Conservation (phyloP, 169 alveolate genomes). For the Eimeria falciformis region DNA sequence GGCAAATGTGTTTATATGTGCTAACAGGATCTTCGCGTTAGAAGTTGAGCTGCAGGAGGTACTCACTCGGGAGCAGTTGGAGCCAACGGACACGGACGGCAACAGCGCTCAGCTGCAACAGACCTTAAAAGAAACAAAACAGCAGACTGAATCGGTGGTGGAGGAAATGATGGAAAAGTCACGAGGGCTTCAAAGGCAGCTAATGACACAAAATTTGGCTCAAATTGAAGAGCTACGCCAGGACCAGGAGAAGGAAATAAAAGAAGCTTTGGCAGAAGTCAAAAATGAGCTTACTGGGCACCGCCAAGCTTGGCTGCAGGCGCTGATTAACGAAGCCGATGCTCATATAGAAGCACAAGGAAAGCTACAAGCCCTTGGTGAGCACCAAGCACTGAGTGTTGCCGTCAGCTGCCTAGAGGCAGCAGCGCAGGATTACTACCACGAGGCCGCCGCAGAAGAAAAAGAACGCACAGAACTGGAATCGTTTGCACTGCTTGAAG, state of each 20-base stretch:
- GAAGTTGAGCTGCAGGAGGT: conserved; percentile 38
- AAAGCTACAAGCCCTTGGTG: conserved; percentile 59
- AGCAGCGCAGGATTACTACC: conserved; percentile 42
- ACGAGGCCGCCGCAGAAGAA: conserved; percentile 64
- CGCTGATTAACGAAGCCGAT: conserved; percentile 29
- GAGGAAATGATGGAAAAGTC: conserved; percentile 51
- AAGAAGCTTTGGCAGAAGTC: conserved; percentile 28
- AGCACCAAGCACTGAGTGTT: conserved; percentile 29
- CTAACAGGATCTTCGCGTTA: conserved; percentile 45
- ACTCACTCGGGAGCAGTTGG: conserved; percentile 15
- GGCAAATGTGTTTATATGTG: neutral
- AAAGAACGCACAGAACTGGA: conserved; percentile 47
- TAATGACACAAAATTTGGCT: conserved; percentile 12
- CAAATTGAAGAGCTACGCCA: conserved; percentile 35
- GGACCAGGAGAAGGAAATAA: conserved; percentile 32
- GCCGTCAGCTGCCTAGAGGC: conserved; percentile 71
- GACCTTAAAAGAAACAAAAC: conserved; percentile 27
- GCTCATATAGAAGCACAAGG: conserved; percentile 37
- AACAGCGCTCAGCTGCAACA: conserved; percentile 19
- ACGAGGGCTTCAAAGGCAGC: conserved; percentile 35
- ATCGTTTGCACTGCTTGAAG: conserved; percentile 43
- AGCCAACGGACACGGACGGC: neutral
- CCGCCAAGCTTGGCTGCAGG: conserved; percentile 50
- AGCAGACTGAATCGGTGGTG: conserved; percentile 40
- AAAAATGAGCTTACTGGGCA: conserved; percentile 44